Evolutionary conservation across 345 rosid genomes (phyloP), one percentile per base, ranked within the genome.

Genomic region (Brassica incana): DNA sequence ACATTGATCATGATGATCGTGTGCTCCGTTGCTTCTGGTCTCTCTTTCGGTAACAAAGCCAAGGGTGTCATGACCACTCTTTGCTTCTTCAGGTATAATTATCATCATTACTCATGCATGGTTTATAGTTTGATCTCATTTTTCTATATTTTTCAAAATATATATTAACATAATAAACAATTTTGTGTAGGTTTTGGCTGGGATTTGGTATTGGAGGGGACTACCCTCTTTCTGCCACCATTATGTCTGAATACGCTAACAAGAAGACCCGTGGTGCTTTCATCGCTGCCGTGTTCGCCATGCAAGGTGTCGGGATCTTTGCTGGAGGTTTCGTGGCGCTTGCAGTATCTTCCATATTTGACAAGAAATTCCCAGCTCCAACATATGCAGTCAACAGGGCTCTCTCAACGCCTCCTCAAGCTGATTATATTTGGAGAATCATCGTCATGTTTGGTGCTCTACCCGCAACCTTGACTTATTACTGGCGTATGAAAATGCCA

Each of bases 311-410:
- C 1, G 62, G 62, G 3, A 56, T 56, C 29, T 56, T 56, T 1
- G 84, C 79, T 0, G 90, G 95, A 10, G 92, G 95, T 32, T 38
- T 87, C 8, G 89, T 89, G 5, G 90, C 91, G 3, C 74, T 88
- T 11, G 16, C 81, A 0, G 82, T 87, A 0, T 81, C 94, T 27
- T 15, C 77, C 0, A 75, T 77, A 0, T 90, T 88, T 14, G 79
- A 85, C 67, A 64, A 83, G 8, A 23, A 66, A 29, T 29, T 29
- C 32, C 32, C 32, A 29, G 32, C 32, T 29, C 32, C 32, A 29
- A 29, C 32, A 29, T 29, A 29, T 29, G 32, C 32, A 29, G 32
- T 29, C 32, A 29, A 29, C 32, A 29, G 32, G 32, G 32, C 32
- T 29, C 32, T 29, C 32, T 29, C 32, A 29, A 29, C 32, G 32